Percentiles rank a stretch among this genome's conserved stretches.
These are phyloP conservation scores for Oryza punctata DNA, from an alignment of 176 grass and related monocot species.

Conservation along the genomic window DNA sequence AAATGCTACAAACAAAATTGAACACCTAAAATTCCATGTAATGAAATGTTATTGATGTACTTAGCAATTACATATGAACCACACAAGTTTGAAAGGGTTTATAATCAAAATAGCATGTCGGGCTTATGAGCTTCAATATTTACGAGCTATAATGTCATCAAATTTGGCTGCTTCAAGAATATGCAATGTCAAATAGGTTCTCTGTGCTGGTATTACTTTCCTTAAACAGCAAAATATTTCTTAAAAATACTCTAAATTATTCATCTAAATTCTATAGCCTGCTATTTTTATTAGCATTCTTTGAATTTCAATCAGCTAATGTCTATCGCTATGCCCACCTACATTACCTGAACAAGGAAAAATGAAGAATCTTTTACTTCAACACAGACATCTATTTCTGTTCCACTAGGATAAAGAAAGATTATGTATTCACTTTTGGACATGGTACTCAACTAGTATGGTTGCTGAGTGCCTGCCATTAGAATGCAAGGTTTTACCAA, in stretches of 20 bases:
- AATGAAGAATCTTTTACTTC: not conserved
- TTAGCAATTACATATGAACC: not conserved
- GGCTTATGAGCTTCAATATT: not conserved
- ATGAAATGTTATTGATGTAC: not conserved
- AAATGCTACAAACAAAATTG: slow-evolving; percentile 17
- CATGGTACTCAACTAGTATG: not conserved
- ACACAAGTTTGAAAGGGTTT: not conserved
- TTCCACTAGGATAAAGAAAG: not conserved
- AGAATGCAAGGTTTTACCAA: slow-evolving; percentile 4
- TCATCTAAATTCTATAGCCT: not conserved
- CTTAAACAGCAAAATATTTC: not conserved
- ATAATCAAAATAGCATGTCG: not conserved
- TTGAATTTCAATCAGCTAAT: not conserved
- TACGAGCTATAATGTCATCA: slow-evolving; percentile 8
- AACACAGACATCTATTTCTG: not conserved
- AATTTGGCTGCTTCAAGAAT: not conserved
- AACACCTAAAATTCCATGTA: slow-evolving; percentile 11
- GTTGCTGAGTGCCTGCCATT: not conserved
- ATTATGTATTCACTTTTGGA: not conserved
- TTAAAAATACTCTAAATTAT: not conserved
- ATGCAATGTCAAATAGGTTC: not conserved
- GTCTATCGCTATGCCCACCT: not conserved
- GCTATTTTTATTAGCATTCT: not conserved
- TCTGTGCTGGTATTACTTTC: slow-evolving; percentile 1
- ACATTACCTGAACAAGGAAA: not conserved